Evolutionary conservation across 257 asterid genomes (phyloP).

Genomic region (Solanum chmielewskii): DNA sequence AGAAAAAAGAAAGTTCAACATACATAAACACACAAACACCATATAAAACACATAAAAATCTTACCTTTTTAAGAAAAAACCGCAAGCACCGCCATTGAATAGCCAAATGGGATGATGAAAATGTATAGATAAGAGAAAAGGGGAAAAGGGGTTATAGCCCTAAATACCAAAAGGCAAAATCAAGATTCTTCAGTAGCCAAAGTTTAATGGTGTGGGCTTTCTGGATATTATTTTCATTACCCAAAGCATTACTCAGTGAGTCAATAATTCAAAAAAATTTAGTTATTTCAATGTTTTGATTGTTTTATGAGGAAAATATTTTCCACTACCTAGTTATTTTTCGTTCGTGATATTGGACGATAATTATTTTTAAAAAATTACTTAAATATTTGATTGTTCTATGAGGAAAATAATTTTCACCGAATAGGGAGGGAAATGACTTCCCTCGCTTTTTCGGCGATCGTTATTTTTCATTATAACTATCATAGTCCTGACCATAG

Average conservation of each 20-base stretch:
- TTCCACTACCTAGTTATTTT: background rate
- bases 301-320: background rate
- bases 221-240: background rate
- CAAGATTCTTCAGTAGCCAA: background rate
- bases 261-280: background rate
- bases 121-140: background rate
- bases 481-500: rapidly evolving
- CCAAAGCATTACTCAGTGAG: background rate
- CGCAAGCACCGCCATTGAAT: conserved; percentile 6
- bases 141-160: conserved; percentile 2
- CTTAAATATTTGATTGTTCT: background rate
- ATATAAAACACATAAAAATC: background rate
- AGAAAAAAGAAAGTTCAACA: background rate
- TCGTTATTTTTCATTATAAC: background rate
- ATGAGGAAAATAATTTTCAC: background rate
- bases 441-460: background rate
- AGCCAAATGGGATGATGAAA: background rate
- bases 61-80: background rate
- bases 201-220: conserved; percentile 3
- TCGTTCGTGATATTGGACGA: background rate
- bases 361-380: background rate
- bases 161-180: background rate
- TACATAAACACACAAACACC: background rate
- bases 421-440: background rate
- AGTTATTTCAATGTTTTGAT: background rate